Evolutionary conservation across 805 yeast species (phyloP).

Genomic region (Lachancea quebecensis): DNA sequence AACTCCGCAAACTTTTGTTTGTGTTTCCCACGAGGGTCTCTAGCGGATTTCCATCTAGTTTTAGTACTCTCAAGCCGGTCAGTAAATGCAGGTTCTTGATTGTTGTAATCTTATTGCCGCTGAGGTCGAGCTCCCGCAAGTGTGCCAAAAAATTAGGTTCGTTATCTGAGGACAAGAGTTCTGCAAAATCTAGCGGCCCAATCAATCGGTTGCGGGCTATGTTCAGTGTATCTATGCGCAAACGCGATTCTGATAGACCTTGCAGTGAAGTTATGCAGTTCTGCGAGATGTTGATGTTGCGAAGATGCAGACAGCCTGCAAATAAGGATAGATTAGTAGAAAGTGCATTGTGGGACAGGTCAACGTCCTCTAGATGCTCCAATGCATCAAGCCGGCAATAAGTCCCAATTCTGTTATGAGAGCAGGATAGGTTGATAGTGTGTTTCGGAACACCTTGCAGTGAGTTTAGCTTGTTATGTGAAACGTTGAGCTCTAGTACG

Average conservation of each 20-base stretch:
- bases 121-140: constrained; percentile 20
- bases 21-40: constrained; percentile 10
- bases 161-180: constrained; percentile 11
- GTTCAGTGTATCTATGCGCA: constrained; percentile 15
- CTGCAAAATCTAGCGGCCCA: constrained; percentile 24
- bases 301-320: constrained; percentile 14
- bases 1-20: constrained; percentile 1
- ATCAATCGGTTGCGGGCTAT: constrained; percentile 18
- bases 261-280: constrained; percentile 18
- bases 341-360: constrained; percentile 19
- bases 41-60: constrained; percentile 22
- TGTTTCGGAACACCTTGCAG: constrained; percentile 16
- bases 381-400: constrained; percentile 14
- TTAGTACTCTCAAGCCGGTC: constrained; percentile 14
- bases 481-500: constrained; percentile 15
- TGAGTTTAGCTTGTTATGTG: constrained; percentile 18
- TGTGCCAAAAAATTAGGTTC: constrained; percentile 15
- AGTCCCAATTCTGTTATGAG: constrained; percentile 16
- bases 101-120: constrained; percentile 18
- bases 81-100: constrained; percentile 19
- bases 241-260: constrained; percentile 13
- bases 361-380: constrained; percentile 19
- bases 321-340: constrained; percentile 8
- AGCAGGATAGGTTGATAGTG: constrained; percentile 11
- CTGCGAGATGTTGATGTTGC: constrained; percentile 18